Conservation (phyloP, 1,284 basidiomycete species). For the Anthracocystis walkeri region DNA sequence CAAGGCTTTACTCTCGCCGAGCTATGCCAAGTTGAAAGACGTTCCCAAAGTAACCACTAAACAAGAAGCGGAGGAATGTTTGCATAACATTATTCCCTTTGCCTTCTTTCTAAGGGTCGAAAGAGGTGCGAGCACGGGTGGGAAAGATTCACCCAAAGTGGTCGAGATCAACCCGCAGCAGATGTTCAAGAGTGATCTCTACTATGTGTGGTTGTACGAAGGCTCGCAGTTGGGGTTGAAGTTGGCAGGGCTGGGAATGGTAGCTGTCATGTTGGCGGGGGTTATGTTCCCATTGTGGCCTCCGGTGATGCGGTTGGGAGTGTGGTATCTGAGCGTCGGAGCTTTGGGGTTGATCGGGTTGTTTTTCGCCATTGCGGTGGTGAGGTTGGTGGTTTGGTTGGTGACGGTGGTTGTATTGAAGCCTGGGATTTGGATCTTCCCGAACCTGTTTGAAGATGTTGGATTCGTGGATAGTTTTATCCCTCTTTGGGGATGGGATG, state of each 20-base stretch:
- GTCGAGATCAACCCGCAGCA: slow-evolving; percentile 81
- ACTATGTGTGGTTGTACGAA: slow-evolving; percentile 96
- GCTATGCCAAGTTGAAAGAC: slow-evolving; percentile 87
- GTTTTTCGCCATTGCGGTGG: slow-evolving; percentile 91
- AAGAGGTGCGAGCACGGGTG: slow-evolving; percentile 73
- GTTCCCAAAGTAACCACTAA: slow-evolving; percentile 75
- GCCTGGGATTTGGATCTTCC: slow-evolving; percentile 99
- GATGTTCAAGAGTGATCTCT: slow-evolving; percentile 72
- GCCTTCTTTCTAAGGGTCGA: slow-evolving; percentile 69
- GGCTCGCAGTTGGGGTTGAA: slow-evolving; percentile 93
- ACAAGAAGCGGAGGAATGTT: slow-evolving; percentile 79
- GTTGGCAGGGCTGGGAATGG: slow-evolving; percentile 91
- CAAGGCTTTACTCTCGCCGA: slow-evolving; percentile 89
- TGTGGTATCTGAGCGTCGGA: slow-evolving; percentile 92
- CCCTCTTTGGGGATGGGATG: slow-evolving; percentile 96
- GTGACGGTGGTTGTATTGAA: slow-evolving; percentile 86
- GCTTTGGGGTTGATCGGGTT: slow-evolving; percentile 88
- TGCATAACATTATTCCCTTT: slow-evolving; percentile 81
- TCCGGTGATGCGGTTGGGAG: slow-evolving; percentile 88
- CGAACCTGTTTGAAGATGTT: slow-evolving; percentile 96
- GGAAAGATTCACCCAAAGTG: slow-evolving; percentile 52
- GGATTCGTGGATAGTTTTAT: slow-evolving; percentile 99
- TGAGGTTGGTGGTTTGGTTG: slow-evolving; percentile 93
- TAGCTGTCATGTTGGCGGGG: slow-evolving; percentile 90
- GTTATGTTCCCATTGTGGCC: slow-evolving; percentile 99